Percentiles rank a stretch among this genome's conserved stretches.
phyloP scores from a whole-genome alignment of 192 early-diverging fungal species.

The Pilobolus umbonatus region DNA sequence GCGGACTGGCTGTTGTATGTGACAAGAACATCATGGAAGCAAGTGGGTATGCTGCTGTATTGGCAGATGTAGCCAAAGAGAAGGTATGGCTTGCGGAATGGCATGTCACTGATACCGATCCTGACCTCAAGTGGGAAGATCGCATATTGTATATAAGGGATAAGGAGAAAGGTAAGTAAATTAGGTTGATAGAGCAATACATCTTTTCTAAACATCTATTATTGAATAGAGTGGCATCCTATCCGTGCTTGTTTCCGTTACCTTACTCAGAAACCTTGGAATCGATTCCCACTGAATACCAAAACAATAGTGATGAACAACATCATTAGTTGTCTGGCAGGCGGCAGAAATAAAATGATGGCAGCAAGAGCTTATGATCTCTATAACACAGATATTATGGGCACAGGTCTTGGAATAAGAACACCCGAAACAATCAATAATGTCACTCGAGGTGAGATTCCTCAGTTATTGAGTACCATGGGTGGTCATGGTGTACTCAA shows the following conservation, averaged over 20 bases:
- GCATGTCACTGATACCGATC: constrained; percentile 66
- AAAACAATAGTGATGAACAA: constrained; percentile 78
- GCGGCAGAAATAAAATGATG: constrained; percentile 90
- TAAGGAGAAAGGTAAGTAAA: constrained; percentile 39
- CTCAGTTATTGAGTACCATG: constrained; percentile 77
- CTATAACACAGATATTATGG: constrained; percentile 72
- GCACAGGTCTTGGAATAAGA: constrained; percentile 63
- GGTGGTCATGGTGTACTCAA: constrained; percentile 83
- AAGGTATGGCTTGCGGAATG: constrained; percentile 76
- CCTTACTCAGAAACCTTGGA: constrained; percentile 88
- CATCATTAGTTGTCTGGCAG: constrained; percentile 79
- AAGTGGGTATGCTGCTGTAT: constrained; percentile 72
- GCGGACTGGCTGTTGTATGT: constrained; percentile 78
- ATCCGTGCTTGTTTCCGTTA: constrained; percentile 88
- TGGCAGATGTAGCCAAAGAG: constrained; percentile 74
- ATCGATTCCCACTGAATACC: constrained; percentile 71
- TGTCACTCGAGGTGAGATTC: constrained; percentile 75
- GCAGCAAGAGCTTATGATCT: constrained; percentile 84
- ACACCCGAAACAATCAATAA: constrained; percentile 85
- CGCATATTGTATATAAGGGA: constrained; percentile 70
- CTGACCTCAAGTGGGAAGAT: constrained; percentile 72
- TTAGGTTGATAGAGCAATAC: neutral
- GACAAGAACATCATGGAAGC: constrained; percentile 91
- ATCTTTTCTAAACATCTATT: neutral
- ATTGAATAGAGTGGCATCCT: constrained; percentile 65